Percentiles rank a stretch among this genome's conserved stretches.
Conservation (phyloP, 2,329 filamentous ascomycete genomes). For the Paecilomyces niveus region DNA sequence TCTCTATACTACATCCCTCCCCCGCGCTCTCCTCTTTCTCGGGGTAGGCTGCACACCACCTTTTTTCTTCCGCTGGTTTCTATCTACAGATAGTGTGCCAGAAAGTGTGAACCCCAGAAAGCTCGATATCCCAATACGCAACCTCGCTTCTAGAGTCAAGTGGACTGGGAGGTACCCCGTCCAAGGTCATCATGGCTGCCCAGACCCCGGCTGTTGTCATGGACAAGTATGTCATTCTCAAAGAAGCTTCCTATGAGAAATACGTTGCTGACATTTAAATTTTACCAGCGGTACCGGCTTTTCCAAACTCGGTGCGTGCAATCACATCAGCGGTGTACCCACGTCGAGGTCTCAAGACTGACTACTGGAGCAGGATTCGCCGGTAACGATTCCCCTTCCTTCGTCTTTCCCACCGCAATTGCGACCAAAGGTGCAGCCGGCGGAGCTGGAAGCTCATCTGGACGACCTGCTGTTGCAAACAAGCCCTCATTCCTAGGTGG, state of each 20-base stretch:
- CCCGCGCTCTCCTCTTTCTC: neutral
- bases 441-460: conserved; percentile 65
- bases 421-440: conserved; percentile 76
- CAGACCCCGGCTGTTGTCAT: conserved; percentile 99
- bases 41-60: neutral
- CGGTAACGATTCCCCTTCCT: conserved; percentile 97
- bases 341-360: conserved; percentile 20
- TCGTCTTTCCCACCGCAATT: conserved; percentile 98
- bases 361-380: conserved; percentile 67
- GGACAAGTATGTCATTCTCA: conserved; percentile 80
- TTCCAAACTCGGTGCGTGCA: conserved; percentile 82
- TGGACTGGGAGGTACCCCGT: conserved; percentile 1
- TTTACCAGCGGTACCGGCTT: conserved; percentile 86
- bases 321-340: conserved; percentile 2
- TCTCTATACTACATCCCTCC: neutral
- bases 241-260: conserved; percentile 13
- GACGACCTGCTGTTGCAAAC: conserved; percentile 81
- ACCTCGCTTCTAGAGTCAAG: neutral
- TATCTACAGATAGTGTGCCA: neutral
- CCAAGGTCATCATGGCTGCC: conserved; percentile 64
- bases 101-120: neutral
- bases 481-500: conserved; percentile 94
- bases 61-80: neutral
- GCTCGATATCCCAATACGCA: neutral
- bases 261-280: conserved; percentile 30